Percentiles rank a stretch among this genome's conserved stretches.
These are phyloP conservation scores for Parachaetomium inaequale DNA, from an alignment of 495 filamentous ascomycete genomes.

Conservation along the genomic window DNA sequence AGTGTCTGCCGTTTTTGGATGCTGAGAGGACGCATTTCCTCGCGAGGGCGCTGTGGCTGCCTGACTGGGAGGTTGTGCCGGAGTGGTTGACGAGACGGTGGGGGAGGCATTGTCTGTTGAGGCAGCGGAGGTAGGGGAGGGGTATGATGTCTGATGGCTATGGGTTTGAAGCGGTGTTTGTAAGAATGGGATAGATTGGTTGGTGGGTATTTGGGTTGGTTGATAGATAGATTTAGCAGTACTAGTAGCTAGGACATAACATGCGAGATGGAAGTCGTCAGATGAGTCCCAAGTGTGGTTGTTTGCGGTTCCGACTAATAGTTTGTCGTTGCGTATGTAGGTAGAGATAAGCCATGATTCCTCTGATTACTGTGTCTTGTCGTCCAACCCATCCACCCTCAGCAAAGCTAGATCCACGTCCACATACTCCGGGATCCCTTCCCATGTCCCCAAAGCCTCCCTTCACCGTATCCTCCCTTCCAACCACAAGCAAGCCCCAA, in stretches of 20 bases:
- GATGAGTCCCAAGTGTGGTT: no score
- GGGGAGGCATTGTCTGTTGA: conserved; percentile 79
- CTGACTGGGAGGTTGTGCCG: conserved; percentile 67
- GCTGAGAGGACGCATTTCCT: conserved; percentile 65
- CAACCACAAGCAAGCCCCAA: no score
- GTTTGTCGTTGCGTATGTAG: no score
- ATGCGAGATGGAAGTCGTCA: not conserved
- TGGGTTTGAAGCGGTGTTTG: not conserved
- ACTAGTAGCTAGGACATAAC: not conserved
- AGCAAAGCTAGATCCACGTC: no score
- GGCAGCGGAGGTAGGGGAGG: conserved; percentile 45
- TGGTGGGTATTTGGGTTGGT: not conserved
- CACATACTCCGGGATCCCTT: no score
- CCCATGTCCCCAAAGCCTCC: no score
- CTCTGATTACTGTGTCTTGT: no score
- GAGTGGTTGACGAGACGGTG: conserved; percentile 65
- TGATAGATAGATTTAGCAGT: not conserved
- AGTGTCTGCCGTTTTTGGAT: conserved; percentile 78
- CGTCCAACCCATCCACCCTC: no score
- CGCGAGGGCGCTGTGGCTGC: conserved; percentile 81
- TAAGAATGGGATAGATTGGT: not conserved
- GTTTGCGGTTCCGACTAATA: no score
- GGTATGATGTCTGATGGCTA: not conserved
- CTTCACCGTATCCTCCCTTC: no score
- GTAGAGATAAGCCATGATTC: no score